Base-by-base conservation (phyloP, 257 asterid genomes). In the Nicotiana tomentosiformis region DNA sequence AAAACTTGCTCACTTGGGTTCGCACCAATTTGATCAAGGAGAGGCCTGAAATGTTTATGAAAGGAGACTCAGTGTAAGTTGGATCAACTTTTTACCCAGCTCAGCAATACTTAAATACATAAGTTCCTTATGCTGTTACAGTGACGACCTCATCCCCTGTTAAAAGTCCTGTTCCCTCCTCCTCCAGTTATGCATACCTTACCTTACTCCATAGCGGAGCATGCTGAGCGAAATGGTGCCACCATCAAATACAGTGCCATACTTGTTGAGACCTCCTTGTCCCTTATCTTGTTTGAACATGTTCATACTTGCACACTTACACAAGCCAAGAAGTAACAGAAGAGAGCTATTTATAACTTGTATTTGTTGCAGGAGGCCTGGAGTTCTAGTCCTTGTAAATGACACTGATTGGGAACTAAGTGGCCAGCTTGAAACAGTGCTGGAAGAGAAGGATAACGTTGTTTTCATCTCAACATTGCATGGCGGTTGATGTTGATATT, bases 1-100 rank as follows among this genome's bases (percentile, higher is more conserved):
- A 94, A 83, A 85, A 88, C 82, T 85, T 94, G 91, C 98, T 96
- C 77, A 81, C 95, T 60, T 96, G 98, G 99, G 97, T 92, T 55
- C 89, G 94, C 82, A 82, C 92, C 86, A 94, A 94, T 87, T 86
- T 96, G 93, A 93, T 96, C 82, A 93, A 96, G 89, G 99, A 96
- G 91, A 92, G 99, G 82, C 98, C 98, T 9, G 99, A 96, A 89
- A 96, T 96, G 99, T 96, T 96, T 77, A 90, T 96, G 95, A 94
- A 96, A 90, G 99, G 97, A 70, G 98, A 94, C 57, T 89, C 97
- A 0, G 98, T 96, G 99, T 96, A 85, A 93, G 99, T 90, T 39
- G 77, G 8, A 58, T 8, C 60, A 74, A 14, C 39, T 26, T 49
- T 74, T 49, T 23, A 3, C 39, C 62, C 39, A 49, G 4, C 15